Conservation (phyloP, 352 stramenopile genomes). For the Globisporangium sylvaticum region DNA sequence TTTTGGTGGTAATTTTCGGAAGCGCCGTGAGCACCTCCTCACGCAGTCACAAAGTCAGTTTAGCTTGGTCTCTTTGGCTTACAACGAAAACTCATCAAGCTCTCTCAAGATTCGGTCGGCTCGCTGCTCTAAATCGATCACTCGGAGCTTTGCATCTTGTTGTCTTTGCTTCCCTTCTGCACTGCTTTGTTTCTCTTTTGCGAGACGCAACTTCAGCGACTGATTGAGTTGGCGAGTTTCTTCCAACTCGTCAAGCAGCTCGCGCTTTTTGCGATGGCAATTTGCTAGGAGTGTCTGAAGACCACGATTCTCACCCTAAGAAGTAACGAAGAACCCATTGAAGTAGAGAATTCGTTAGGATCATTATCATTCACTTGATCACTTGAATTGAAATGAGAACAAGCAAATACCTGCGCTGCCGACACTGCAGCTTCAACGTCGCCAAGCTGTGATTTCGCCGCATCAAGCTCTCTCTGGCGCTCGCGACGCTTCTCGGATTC, state of each 20-base stretch:
- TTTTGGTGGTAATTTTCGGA: too few species aligned
- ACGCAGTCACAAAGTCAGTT: too few species aligned
- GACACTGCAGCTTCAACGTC: not conserved
- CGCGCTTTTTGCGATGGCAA: not conserved
- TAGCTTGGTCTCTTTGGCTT: too few species aligned
- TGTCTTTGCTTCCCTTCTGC: not conserved
- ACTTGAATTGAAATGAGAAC: not conserved
- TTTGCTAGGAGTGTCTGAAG: not conserved
- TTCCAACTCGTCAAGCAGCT: not conserved
- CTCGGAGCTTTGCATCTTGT: not conserved
- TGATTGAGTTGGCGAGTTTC: not conserved
- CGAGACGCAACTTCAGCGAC: not conserved
- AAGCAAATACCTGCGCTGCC: not conserved
- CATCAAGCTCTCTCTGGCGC: not conserved
- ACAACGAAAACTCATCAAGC: not conserved
- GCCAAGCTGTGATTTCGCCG: not conserved
- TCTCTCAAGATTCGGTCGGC: not conserved
- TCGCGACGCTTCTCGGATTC: not conserved
- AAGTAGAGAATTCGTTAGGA: too few species aligned
- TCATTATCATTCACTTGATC: not conserved
- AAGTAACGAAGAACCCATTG: not conserved
- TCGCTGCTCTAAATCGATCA: not conserved
- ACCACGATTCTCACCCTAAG: not conserved
- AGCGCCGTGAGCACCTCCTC: too few species aligned
- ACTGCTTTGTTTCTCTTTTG: not conserved